Evolutionary conservation across 345 rosid genomes (phyloP).

Genomic region (Salix brachista): DNA sequence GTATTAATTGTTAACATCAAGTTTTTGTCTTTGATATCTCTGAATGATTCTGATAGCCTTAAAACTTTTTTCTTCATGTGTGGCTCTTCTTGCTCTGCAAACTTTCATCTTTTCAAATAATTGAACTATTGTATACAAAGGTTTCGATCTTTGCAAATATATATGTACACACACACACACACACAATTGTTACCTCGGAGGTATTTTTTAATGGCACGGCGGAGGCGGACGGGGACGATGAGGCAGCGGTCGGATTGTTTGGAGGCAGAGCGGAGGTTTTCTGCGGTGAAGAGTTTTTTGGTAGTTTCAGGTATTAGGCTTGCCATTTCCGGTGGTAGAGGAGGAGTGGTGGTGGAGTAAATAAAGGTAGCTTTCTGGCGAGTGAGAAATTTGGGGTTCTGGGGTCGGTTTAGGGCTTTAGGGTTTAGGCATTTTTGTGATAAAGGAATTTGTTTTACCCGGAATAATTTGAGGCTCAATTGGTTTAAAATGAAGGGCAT

Average conservation of each 20-base stretch:
- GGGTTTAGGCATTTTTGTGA: background rate
- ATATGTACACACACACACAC: too few species aligned
- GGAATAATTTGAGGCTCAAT: background rate
- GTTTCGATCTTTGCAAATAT: background rate
- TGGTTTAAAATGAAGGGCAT: background rate
- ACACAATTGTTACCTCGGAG: constrained; percentile 44
- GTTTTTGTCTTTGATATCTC: constrained; percentile 60
- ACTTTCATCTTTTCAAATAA: background rate
- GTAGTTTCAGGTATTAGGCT: constrained; percentile 8
- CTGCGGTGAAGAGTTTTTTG: constrained; percentile 42
- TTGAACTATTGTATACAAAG: background rate
- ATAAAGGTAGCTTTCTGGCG: background rate
- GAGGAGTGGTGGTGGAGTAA: background rate
- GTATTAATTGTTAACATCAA: constrained; percentile 45
- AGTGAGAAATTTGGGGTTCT: background rate
- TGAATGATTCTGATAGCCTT: constrained; percentile 63
- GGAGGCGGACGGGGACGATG: constrained; percentile 71
- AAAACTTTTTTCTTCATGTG: constrained; percentile 75
- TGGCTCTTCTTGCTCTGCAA: constrained; percentile 72
- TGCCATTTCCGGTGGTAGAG: constrained; percentile 16
- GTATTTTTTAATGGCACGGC: constrained; percentile 79
- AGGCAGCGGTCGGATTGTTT: constrained; percentile 71
- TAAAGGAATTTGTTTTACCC: background rate
- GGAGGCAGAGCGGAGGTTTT: constrained; percentile 60
- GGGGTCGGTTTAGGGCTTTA: background rate